These are phyloP conservation scores for Melampsora americana DNA, from an alignment of 1,284 basidiomycete species.

Conservation along the genomic window DNA sequence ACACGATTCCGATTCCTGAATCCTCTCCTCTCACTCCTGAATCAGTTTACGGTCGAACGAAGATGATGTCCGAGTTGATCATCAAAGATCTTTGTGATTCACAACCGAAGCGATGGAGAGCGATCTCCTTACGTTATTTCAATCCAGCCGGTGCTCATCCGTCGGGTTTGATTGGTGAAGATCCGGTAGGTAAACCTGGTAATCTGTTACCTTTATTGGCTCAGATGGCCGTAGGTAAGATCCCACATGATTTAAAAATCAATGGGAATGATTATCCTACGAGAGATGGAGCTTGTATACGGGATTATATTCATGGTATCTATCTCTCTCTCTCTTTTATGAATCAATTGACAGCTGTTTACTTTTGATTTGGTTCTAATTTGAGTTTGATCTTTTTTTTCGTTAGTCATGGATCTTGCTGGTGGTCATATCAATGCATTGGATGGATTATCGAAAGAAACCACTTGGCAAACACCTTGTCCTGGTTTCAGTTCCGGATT, in stretches of 20 bases:
- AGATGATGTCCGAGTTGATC: conserved; percentile 88
- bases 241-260: conserved; percentile 78
- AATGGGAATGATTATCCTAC: conserved; percentile 99
- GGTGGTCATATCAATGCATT: conserved; percentile 88
- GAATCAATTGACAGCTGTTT: too few species aligned
- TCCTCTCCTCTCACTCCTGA: conserved; percentile 80
- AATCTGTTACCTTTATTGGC: conserved; percentile 91
- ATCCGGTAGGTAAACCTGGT: conserved; percentile 87
- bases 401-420: conserved; percentile 83
- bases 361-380: too few species aligned
- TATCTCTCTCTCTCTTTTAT: background rate
- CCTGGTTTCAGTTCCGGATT: conserved; percentile 53
- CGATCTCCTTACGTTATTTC: conserved; percentile 78
- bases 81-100: conserved; percentile 83
- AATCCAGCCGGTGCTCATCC: conserved; percentile 96
- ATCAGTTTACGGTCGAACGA: conserved; percentile 92
- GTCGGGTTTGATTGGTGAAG: conserved; percentile 92
- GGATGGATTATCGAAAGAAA: conserved; percentile 71
- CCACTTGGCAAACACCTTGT: conserved; percentile 56
- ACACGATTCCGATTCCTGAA: conserved; percentile 89
- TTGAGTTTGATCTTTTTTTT: background rate
- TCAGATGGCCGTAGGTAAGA: conserved; percentile 90
- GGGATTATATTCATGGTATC: conserved; percentile 83
- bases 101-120: conserved; percentile 70
- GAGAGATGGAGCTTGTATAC: conserved; percentile 89